Evolutionary conservation across 495 filamentous ascomycete species (phyloP).

Genomic region (Collariella sp.): DNA sequence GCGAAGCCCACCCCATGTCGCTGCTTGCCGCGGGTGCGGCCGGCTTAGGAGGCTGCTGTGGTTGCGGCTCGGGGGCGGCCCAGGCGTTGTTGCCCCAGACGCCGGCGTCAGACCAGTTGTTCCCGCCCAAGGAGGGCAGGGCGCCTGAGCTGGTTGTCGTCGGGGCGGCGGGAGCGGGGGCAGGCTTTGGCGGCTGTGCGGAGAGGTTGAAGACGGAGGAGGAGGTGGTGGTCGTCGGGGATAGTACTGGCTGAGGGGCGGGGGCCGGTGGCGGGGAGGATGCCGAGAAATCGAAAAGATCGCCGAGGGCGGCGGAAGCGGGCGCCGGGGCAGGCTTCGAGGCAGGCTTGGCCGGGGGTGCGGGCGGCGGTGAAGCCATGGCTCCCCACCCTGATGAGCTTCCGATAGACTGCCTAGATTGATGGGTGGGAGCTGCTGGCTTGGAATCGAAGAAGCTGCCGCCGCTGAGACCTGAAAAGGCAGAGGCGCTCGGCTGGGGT

Average conservation of each 20-base stretch:
- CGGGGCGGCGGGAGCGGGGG: conserved; percentile 33
- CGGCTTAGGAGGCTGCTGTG: conserved; percentile 25
- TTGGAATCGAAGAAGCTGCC: conserved; percentile 79
- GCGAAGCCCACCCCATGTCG: conserved; percentile 52
- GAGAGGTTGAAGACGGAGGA: conserved; percentile 79
- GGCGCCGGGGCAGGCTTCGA: conserved; percentile 37
- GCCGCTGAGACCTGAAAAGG: conserved; percentile 47
- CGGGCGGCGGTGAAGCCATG: conserved; percentile 42
- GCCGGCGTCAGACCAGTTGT: conserved; percentile 39
- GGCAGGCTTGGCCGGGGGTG: conserved; percentile 29
- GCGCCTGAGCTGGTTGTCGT: conserved; percentile 17
- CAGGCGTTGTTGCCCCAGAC: conserved; percentile 52
- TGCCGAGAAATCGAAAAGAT: conserved; percentile 68
- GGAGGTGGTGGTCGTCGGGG: conserved; percentile 27
- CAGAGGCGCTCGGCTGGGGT: conserved; percentile 46
- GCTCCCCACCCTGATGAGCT: conserved; percentile 45
- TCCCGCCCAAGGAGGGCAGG: conserved; percentile 31
- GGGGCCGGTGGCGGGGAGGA: conserved; percentile 39
- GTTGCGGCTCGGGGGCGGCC: conserved; percentile 40
- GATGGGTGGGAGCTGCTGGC: conserved; percentile 45
- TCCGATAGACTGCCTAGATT: conserved; percentile 41
- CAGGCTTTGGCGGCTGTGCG: conserved; percentile 38
- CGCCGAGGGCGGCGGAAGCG: conserved; percentile 48
- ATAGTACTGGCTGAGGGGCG: conserved; percentile 37
- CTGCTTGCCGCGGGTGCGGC: conserved; percentile 28